Evolutionary conservation across 768 basidiomycete genomes (phyloP).

Genomic region (Mycena amicta): DNA sequence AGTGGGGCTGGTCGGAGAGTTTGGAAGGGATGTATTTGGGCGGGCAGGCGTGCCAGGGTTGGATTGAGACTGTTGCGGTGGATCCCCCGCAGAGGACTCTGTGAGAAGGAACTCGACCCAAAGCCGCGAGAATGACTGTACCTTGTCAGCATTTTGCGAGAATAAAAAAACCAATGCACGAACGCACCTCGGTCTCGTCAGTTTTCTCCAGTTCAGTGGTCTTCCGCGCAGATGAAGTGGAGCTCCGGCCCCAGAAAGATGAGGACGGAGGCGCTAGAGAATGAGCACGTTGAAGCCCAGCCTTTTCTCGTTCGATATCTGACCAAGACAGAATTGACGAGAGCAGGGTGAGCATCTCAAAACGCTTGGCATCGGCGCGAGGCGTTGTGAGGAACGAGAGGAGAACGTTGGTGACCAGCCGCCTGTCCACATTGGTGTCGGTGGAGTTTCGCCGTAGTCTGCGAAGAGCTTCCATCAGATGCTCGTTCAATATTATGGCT

Average conservation of each 20-base stretch:
- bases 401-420: constrained; percentile 92
- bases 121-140: constrained; percentile 91
- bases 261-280: constrained; percentile 24
- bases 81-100: constrained; percentile 62
- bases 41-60: constrained; percentile 21
- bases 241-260: constrained; percentile 48
- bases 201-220: constrained; percentile 69
- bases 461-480: constrained; percentile 96
- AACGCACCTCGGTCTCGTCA: constrained; percentile 81
- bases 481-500: constrained; percentile 98
- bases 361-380: constrained; percentile 90
- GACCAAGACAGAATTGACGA: constrained; percentile 91
- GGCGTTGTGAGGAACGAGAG: constrained; percentile 89
- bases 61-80: constrained; percentile 29
- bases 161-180: not conserved
- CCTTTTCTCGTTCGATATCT: constrained; percentile 88
- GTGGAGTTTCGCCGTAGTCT: constrained; percentile 84
- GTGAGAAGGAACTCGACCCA: constrained; percentile 99
- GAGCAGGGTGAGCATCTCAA: constrained; percentile 92
- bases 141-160: not conserved
- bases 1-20: constrained; percentile 34
- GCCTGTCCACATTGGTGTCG: constrained; percentile 90
- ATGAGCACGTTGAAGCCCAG: constrained; percentile 72
- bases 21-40: constrained; percentile 41
- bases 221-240: constrained; percentile 42